Evolutionary conservation across 2,329 filamentous ascomycete genomes (phyloP), one percentile per base, ranked within the genome.

Genomic region (Incumbomyces lentus): DNA sequence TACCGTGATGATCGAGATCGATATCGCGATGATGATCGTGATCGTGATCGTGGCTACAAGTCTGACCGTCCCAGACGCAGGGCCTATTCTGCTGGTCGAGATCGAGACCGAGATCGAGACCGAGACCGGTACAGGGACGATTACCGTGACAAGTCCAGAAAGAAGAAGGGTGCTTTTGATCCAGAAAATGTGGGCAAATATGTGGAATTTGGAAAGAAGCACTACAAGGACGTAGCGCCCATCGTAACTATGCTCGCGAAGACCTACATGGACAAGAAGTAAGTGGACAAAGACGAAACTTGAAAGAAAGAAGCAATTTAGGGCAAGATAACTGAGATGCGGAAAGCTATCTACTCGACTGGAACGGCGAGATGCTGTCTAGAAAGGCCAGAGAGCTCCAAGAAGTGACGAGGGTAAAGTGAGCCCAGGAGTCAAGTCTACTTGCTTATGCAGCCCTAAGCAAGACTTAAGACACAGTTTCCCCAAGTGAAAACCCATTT

Each of bases 211-310:
- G 53, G 55, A 29, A 54, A 57, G 48, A 57, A 55, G 38, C 55
- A 57, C 39, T 57, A 57, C 50, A 52, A 57, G 53, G 49, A 46
- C 6, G 49, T 57, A 6, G 50, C 48, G 6, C 55, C 55, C 16
- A 33, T 57, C 12, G 45, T 57, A 14, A 50, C 39, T 37, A 50
- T 48, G 35, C 34, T 55, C 36, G 54, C 52, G 18, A 57, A 55
- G 48, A 54, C 55, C 46, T 57, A 57, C 40, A 47, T 57, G 46
- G 50, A 57, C 42, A 55, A 49, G 38, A 55, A 55, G 41, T 31
- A 32, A 14, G 12, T n/a, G 7, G 38, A 40, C 38, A 40, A 17
- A 40, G 14, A 17, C 12, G 22, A 18, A 17, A 3, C 6, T 6
- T 22, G 36, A 4, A 35, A 11, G 5, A 8, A 26, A 26, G 8